Base-by-base conservation (phyloP, 768 basidiomycete species). In the Lentinula boryana region DNA sequence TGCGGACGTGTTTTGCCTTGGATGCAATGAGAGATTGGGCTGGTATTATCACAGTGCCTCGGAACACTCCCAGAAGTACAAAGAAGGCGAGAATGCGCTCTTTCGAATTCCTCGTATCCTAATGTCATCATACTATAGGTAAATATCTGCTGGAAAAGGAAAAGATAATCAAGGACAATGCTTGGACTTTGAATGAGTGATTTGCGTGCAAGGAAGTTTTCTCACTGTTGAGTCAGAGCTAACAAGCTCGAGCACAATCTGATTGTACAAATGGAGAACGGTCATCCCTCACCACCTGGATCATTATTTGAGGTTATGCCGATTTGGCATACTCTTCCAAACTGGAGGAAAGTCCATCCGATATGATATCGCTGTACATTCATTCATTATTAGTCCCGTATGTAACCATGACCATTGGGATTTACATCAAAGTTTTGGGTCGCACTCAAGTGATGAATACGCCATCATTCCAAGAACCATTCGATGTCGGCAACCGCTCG, bases 41-140 rank as follows among this genome's bases (percentile, higher is more conserved):
- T 93, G 91, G 91, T 91, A 78, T 68, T 93, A 93, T 65, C 84
- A 89, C 70, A 88, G 87, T 68, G 89, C 91, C 12, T 80, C 86
- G 0, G 88, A 93, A 64, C 74, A 76, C 41, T 79, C 83, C 2
- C 91, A 93, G 81, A 91, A 88, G 69, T 93, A 93, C 69, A 93
- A 93, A 71, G 91, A 93, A 82, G 87, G 91, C 84, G 36, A 41
- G 16, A 51, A 21, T 4, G 8, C n/a, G 7, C 80, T 65, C 8
- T 13, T 53, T 35, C 12, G 12, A n/a, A 16, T 18, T 16, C n/a
- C 16, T 48, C 7, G 23, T 52, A 21, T 35, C 5, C 31, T 53
- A 8, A 38, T 16, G 18, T 10, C 10, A 10, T 27, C 3, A 48
- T 23, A 18, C 3, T 48, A 13, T n/a, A 93, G 91, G 89, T 12